Evolutionary conservation across 225 moss, liverwort and hornwort genomes (phyloP), one percentile per base, ranked within the genome.

Genomic region (Takakia lepidozioides): DNA sequence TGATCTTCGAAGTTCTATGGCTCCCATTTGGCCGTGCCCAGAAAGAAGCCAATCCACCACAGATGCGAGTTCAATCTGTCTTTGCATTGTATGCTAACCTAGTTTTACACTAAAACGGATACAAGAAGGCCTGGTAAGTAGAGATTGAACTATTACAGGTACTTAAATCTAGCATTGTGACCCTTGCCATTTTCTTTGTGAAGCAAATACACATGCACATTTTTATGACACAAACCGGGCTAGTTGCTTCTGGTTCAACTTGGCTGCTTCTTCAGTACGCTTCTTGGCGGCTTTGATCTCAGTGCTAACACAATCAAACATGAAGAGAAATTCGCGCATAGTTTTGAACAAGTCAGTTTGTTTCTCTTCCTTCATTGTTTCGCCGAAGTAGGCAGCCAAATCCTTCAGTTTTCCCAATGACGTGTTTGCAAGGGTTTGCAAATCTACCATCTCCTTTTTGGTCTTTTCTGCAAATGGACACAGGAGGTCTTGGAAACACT

Each of bases 221-320:
- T 27, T 27, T 19, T 48, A 19, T 48, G 19, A 10, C 19, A 5
- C 39, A 47, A n/a, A 52, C 25, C 19, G 49, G 28, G 19, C 49
- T 6, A 40, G 57, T 16, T 48, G 46, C 10, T 29, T 11, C 25
- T 46, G 44, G 15, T 58, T 78, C 35, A 25, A 57, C 26, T 49
- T 70, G 4, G 62, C 66, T 7, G 3, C 43, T 36, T 58, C 14
- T 13, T 78, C 75, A 0, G 72, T 75, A 0, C n/a, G 23, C 23
- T 65, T 71, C 5, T 59, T 63, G 1, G 39, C 19, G 29, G 67
- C 74, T 0, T 61, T 80, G 10, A 95, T 65, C 51, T 95, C 86
- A 3, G 72, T 48, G 27, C 56, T 75, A 24, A 78, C 90, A 54
- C 77, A 81, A 48, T 95, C 90, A 63, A 95, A 87, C 93, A 95